Base-by-base conservation (phyloP, 2,329 filamentous ascomycete species). In the Magnaporthales sp. region DNA sequence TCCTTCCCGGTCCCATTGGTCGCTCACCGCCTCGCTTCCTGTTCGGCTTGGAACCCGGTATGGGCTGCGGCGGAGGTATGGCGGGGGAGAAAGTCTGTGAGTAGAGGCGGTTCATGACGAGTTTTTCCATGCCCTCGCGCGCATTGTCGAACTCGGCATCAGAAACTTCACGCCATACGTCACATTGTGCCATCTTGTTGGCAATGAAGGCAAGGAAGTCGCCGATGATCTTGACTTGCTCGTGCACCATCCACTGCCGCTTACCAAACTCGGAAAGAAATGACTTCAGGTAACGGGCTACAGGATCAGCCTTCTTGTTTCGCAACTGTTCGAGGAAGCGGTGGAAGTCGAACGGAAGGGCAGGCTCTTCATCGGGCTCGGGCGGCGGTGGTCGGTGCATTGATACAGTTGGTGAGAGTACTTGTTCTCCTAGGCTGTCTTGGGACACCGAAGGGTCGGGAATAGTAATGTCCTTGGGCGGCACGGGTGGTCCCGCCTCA, bases 161-260 rank as follows among this genome's bases (percentile, higher is more conserved):
- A 0, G 93, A 96, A 0, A 98, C 92, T 38, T 95, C 92, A 67
- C 91, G 88, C 95, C 95, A 99, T 3, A 99, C 92, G 69, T 99
- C 95, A 74, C 95, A 99, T 70, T 92, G 86, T 15, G 90, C 92
- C 96, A 99, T 99, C 80, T 98, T 98, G 79, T 97, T 97, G 66
- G 91, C 91, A 70, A 99, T 99, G 74, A 99, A 99, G 61, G 93
- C 89, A 63, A 99, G 81, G 72, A 99, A 99, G 76, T 99, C 96
- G 70, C 92, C 88, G 68, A 99, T 97, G 69, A 99, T 98, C 79
- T 99, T 99, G 75, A 98, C 95, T 77, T 99, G 95, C 79, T 99
- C 95, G 75, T 99, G 95, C 7, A 97, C 95, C 91, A 97, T 96
- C 95, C 95, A 99, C 77, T 98, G 95, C 71, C 93, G 92, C 80